A percentile compares a stretch with the other conserved stretches of the same genome.
Conservation (phyloP, 495 filamentous ascomycete genomes). For the Parathielavia appendiculata region DNA sequence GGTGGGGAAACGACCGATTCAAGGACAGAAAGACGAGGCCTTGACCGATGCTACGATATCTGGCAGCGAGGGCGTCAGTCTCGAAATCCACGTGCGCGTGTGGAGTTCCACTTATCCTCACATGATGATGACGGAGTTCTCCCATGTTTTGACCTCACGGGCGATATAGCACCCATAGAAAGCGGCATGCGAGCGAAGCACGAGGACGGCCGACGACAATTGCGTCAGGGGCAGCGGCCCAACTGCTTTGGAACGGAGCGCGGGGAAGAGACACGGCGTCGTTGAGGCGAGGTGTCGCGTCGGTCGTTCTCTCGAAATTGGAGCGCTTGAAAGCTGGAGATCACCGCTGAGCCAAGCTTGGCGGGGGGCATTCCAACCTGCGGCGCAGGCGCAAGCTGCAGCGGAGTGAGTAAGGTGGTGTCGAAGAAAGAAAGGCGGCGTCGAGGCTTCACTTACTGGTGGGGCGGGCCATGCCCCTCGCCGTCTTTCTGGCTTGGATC, state of each 20-base stretch:
- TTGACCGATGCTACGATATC: constrained; percentile 30
- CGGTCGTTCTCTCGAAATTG: neutral
- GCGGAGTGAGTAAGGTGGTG: neutral
- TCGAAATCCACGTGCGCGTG: neutral
- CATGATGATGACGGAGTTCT: constrained; percentile 34
- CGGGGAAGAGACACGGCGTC: neutral
- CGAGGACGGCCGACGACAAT: constrained; percentile 6
- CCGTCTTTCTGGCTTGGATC: neutral
- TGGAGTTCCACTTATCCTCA: constrained; percentile 20
- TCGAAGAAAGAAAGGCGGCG: neutral
- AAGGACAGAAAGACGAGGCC: constrained; percentile 20
- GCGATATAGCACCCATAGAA: constrained; percentile 31
- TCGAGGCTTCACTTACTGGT: neutral
- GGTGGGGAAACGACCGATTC: constrained; percentile 16
- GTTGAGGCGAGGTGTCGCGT: neutral
- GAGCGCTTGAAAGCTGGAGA: neutral
- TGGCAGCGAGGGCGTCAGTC: constrained; percentile 17
- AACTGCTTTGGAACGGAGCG: neutral
- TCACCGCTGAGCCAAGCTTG: constrained; percentile 9
- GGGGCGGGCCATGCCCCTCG: constrained; percentile 7
- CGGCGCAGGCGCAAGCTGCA: neutral
- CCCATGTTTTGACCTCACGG: constrained; percentile 31
- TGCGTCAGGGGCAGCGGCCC: neutral
- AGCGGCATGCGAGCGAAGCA: constrained; percentile 7
- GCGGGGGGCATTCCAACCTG: neutral